A percentile compares a stretch with the other conserved stretches of the same genome.
These are phyloP conservation scores for Capronia americana DNA, from an alignment of 2,329 filamentous ascomycete species.

Conservation along the genomic window DNA sequence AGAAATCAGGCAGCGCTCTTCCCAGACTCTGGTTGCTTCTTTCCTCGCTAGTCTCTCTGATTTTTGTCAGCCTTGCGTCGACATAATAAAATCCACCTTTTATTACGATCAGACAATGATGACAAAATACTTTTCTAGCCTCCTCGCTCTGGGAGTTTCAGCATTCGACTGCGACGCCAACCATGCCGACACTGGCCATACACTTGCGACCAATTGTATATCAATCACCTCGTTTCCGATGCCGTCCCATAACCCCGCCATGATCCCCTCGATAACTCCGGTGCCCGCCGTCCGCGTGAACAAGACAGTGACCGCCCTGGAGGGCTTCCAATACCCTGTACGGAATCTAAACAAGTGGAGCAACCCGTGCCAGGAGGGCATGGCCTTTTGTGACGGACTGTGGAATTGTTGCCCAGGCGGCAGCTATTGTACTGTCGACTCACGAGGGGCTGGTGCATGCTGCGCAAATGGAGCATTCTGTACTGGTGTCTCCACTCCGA, in stretches of 20 bases:
- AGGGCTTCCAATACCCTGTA: neutral
- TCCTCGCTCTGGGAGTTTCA: neutral
- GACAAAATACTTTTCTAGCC: neutral
- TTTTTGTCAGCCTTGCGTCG: neutral
- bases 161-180: too few relatives aligned
- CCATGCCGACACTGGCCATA: neutral
- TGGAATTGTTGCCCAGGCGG: neutral
- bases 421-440: constrained; percentile 13
- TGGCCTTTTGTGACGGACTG: neutral
- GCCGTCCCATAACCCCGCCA: neutral
- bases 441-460: constrained; percentile 1
- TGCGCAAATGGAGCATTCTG: constrained; percentile 8
- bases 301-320: neutral
- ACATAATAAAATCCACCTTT: neutral
- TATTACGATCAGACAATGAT: neutral
- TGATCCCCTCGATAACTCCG: neutral
- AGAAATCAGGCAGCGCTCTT: neutral
- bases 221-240: neutral
- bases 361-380: neutral
- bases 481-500: constrained; percentile 5
- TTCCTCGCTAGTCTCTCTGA: neutral
- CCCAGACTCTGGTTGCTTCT: neutral
- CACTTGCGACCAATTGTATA: neutral
- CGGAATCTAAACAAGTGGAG: neutral
- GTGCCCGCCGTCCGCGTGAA: too few relatives aligned